Base-by-base conservation (phyloP, 495 filamentous ascomycete genomes). In the Tuber indicum region DNA sequence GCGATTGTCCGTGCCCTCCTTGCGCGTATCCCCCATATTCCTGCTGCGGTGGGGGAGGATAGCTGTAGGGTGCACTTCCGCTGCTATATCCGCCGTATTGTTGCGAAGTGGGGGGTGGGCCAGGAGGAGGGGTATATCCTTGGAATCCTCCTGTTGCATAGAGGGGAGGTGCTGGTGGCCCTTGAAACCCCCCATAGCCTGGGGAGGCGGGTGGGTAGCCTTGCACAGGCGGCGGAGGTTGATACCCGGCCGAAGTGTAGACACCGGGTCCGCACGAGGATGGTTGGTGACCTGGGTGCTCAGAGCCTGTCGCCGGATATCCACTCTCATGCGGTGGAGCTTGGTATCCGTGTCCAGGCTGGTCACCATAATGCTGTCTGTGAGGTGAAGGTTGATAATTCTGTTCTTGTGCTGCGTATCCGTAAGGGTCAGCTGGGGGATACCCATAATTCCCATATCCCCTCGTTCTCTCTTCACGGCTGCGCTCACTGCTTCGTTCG, bases 381-480 rank as follows among this genome's bases (percentile, higher is more conserved):
- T 75, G 72, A 71, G 80, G 75, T 17, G 76, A 75, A 7, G 75
- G n/a, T 43, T 81, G 75, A 73, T 81, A 81, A 21, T 66, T 74
- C 70, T 79, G 73, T 16, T 47, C 72, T 26, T 79, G 78, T 41
- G 69, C 66, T 12, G 43, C 49, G 23, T 76, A 76, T 19, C 47
- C 75, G 26, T 66, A 66, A 36, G 58, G 58, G 58, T 66, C 26
- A 36, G 58, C 58, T 74, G 45, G 72, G 45, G 72, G n/a, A 45
- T 70, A 12, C 43, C 49, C 70, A 32, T 47, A 70, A n/a, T 73
- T 49, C 10, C 41, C 75, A 78, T 73, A 77, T n/a, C 79, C 75
- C 23, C 47, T 75, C 52, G 39, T 69, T 62, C 49, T 72, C 72
- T 19, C 72, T 39, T 36, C 43, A 49, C 71, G 69, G n/a, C 71